Base-by-base conservation (phyloP, 108 stramenopile species). In the Cyclostephanos tholiformis region DNA sequence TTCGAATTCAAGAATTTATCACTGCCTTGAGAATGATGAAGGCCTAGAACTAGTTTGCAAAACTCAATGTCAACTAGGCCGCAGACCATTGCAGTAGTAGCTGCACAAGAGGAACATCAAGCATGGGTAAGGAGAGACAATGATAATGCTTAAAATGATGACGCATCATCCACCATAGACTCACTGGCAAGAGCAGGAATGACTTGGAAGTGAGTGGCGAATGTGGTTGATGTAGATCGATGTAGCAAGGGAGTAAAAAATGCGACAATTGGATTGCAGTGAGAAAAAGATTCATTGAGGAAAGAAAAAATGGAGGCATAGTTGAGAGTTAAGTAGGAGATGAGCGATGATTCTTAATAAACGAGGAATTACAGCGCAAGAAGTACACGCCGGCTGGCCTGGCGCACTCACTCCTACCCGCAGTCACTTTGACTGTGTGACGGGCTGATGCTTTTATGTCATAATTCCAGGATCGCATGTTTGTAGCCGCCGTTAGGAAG, bases 51-150 rank as follows among this genome's bases (percentile, higher is more conserved):
- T 32, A 94, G 67, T 67, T 94, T 94, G 71, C 84, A 83, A 35
- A 89, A 83, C 79, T 94, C 93, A 48, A 94, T 83, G 63, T 91
- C 87, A 16, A 92, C 86, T n/a, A 91, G 70, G 39, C 93, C 93
- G 9, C 91, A 89, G 16, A 92, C 93, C 76, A 94, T 84, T 25
- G 93, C 93, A n/a, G 93, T 94, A 50, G 91, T 94, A 12, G 93
- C 57, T 58, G 27, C 57, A 58, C 23, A 58, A 58, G 16, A 30
- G 27, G 23, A 53, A 6, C 6, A 58, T 13, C 30, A 58, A 58
- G 27, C 57, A 12, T n/a, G 29, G 27, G 25, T 29, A 29, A 58
- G 27, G 16, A 8, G 16, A 30, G 25, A 11, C 57, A 29, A 29
- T 2, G 2, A 26, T 25, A 58, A 10, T 58, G 12, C n/a, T 58